Conservation (phyloP, 1,284 basidiomycete species). For the Austroboletus novae-zelandiae region DNA sequence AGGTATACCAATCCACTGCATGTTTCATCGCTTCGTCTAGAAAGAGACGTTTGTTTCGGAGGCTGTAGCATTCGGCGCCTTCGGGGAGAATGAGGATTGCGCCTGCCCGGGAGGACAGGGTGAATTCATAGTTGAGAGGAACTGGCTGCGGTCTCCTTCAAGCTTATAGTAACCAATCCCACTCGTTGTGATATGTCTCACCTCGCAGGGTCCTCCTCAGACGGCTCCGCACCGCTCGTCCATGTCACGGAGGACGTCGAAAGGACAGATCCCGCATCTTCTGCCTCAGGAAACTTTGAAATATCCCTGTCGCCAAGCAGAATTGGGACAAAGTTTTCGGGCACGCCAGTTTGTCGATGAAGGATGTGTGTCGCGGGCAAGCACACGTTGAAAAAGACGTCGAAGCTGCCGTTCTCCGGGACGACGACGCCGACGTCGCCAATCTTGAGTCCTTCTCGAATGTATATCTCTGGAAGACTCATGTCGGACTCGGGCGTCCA, state of each 20-base stretch:
- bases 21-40: conserved; percentile 6
- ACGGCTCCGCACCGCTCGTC: neutral
- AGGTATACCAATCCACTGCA: conserved; percentile 21
- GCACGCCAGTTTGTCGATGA: conserved; percentile 17
- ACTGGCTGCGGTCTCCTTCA: neutral
- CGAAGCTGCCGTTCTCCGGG: conserved; percentile 29
- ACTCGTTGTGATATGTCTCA: no score
- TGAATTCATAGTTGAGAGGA: conserved; percentile 12
- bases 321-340: conserved; percentile 10
- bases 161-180: no score
- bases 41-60: neutral
- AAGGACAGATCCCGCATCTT: conserved; percentile 10
- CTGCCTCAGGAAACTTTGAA: conserved; percentile 2
- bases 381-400: conserved; percentile 35
- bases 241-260: conserved; percentile 9
- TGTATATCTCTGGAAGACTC: conserved; percentile 12
- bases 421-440: conserved; percentile 27
- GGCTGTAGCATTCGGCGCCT: neutral
- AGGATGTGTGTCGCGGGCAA: conserved; percentile 16
- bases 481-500: conserved; percentile 27
- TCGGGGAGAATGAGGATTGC: conserved; percentile 22
- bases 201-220: neutral
- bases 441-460: conserved; percentile 16
- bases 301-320: conserved; percentile 7
- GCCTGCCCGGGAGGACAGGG: conserved; percentile 16